Conservation (phyloP, 345 rosid species). For the Geranium rotundifolium region DNA sequence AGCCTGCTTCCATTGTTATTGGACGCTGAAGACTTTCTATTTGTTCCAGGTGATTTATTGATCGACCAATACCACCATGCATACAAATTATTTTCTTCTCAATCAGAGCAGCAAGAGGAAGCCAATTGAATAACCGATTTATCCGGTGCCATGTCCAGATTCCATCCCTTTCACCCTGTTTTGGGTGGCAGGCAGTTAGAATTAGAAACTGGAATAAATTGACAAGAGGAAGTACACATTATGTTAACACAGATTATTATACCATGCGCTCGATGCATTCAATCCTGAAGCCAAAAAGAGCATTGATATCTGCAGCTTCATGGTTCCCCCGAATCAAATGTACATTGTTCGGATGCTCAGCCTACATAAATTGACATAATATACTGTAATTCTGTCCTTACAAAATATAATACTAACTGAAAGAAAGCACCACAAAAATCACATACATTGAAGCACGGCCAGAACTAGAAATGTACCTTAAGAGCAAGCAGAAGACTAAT, state of each 20-base stretch:
- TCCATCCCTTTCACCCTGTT: constrained; percentile 97
- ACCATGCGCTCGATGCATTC: constrained; percentile 99
- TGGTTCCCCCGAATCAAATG: constrained; percentile 97
- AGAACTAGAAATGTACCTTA: constrained; percentile 42
- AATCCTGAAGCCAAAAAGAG: constrained; percentile 94
- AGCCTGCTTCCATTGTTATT: constrained; percentile 92
- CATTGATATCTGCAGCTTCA: constrained; percentile 99
- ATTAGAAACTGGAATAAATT: constrained; percentile 3
- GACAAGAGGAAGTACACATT: constrained; percentile 12
- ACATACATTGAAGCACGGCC: not conserved
- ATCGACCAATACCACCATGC: constrained; percentile 99
- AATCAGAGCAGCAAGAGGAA: constrained; percentile 88
- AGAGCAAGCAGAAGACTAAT: constrained; percentile 86
- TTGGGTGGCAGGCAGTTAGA: constrained; percentile 15
- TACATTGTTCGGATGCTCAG: constrained; percentile 76
- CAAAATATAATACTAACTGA: constrained; percentile 7
- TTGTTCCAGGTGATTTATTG: constrained; percentile 93
- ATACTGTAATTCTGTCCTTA: constrained; percentile 9
- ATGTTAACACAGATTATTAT: constrained; percentile 15
- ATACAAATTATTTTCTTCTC: constrained; percentile 96
- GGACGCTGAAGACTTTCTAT: constrained; percentile 95
- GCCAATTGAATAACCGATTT: constrained; percentile 92
- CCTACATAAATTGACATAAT: constrained; percentile 35
- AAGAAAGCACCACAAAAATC: constrained; percentile 8
- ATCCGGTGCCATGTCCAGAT: constrained; percentile 98